A percentile compares a stretch with the other conserved stretches of the same genome.
Evolutionary conservation across 108 stramenopile species (phyloP).

Genomic region (Skeletonema grethae): DNA sequence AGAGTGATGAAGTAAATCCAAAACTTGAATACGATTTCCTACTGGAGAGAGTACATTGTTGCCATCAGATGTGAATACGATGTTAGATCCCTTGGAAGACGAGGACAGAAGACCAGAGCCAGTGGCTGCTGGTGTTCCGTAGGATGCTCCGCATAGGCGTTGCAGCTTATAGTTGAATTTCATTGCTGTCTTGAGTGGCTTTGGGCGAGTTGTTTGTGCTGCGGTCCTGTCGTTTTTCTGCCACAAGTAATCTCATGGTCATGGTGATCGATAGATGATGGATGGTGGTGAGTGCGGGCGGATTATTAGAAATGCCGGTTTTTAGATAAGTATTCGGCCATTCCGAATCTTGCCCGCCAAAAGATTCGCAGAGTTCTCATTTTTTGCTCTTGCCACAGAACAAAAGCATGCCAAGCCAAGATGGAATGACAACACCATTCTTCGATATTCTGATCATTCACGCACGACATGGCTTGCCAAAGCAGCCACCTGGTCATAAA

Average conservation of each 20-base stretch:
- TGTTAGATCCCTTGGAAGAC: conserved; percentile 79
- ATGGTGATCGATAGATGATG: background rate
- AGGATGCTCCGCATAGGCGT: conserved; percentile 93
- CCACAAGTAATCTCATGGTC: background rate
- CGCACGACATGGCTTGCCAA: background rate
- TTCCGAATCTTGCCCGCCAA: too few species aligned
- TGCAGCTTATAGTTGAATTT: conserved; percentile 95
- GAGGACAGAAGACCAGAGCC: conserved; percentile 47
- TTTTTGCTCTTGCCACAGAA: background rate
- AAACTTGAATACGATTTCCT: conserved; percentile 90
- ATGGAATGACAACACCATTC: background rate
- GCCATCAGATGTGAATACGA: conserved; percentile 93
- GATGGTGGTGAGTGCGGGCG: background rate
- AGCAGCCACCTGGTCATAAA: background rate
- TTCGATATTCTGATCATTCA: background rate
- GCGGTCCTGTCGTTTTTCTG: background rate
- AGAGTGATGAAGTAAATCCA: conserved; percentile 90
- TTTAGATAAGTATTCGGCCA: background rate
- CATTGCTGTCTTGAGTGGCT: conserved; percentile 41
- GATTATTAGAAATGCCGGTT: background rate
- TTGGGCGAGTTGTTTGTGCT: background rate
- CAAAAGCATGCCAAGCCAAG: background rate
- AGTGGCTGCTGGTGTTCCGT: conserved; percentile 74
- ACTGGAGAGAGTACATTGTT: conserved; percentile 89
- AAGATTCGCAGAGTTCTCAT: background rate